Evolutionary conservation across 305 asterid genomes (phyloP).

Genomic region (Andrographis paniculata): DNA sequence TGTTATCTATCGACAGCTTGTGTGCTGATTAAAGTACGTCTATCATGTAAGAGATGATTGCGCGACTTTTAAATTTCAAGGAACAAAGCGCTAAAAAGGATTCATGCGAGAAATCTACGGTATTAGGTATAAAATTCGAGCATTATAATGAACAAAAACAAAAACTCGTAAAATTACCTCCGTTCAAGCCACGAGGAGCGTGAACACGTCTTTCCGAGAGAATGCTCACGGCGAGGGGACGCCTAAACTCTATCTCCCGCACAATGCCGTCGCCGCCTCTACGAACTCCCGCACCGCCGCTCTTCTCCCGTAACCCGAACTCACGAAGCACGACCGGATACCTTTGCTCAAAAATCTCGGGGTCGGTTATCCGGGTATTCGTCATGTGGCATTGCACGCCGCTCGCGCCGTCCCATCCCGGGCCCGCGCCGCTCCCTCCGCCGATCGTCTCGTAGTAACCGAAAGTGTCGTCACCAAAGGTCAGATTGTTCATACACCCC

Average conservation of each 20-base stretch:
- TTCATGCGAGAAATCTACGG: no score
- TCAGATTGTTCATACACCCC: slow-evolving; percentile 96
- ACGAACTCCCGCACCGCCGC: slow-evolving; percentile 73
- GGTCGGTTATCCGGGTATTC: slow-evolving; percentile 96
- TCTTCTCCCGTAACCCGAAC: slow-evolving; percentile 71
- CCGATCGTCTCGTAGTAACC: slow-evolving; percentile 96
- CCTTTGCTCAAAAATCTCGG: slow-evolving; percentile 94
- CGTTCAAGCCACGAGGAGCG: slow-evolving; percentile 81
- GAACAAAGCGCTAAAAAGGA: no score
- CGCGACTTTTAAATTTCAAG: no score
- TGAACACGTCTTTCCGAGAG: slow-evolving; percentile 94
- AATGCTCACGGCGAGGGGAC: slow-evolving; percentile 70
- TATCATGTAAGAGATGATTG: no score
- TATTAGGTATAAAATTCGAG: no score
- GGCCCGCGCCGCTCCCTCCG: slow-evolving; percentile 97
- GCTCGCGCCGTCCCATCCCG: slow-evolving; percentile 84
- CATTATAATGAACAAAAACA: no score
- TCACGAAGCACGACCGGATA: slow-evolving; percentile 78
- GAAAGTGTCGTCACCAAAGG: slow-evolving; percentile 82
- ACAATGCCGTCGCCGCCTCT: slow-evolving; percentile 90
- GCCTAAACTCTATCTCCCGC: slow-evolving; percentile 78
- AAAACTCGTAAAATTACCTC: no score
- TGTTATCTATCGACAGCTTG: no score
- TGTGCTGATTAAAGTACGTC: no score
- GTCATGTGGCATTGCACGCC: slow-evolving; percentile 99